Evolutionary conservation across 2,329 filamentous ascomycete genomes (phyloP), one percentile per base, ranked within the genome.

Genomic region (Penicillium sp.): DNA sequence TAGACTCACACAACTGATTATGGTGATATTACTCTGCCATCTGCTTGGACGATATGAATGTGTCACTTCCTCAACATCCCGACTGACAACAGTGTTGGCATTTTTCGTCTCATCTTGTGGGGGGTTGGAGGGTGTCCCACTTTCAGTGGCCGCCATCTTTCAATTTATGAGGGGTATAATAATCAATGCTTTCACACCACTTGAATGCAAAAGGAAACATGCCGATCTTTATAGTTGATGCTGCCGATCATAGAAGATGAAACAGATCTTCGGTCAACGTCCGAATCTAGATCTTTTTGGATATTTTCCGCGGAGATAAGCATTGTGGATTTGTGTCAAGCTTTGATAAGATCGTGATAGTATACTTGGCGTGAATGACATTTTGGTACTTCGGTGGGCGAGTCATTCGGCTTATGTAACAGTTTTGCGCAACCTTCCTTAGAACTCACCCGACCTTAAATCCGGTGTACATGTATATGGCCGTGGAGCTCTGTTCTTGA

Each of bases 1-100:
- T 4, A 37, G 23, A 69, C 67, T 50, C 53, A 72, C 69, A 57
- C 68, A 71, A 51, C 69, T 70, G 12, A 70, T 10, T 10, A 71
- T 65, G 9, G 69, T 72, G 23, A 71, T 47, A 27, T 70, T 70
- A 38, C 69, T 71, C 50, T 70, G 67, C 57, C 62, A 68, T 54
- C 56, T 65, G 9, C 55, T 62, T 2, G 68, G 70, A 10, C 53
- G 62, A 50, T 66, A 67, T 19, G 56, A 41, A 33, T 54, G 41
- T 38, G 42, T 37, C 35, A 46, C 47, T 33, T 57, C 47, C 7
- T 61, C 50, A 15, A 48, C 27, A 33, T 61, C 33, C 15, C 43
- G 27, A 21, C 33, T 42, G 10, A 51, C 25, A 17, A 58, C 27
- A 25, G 49, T 33, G 33, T 17, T 17, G 31, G 49, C 15, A 54